Conservation (phyloP, 139 green algal species). For the Tetradesmus obliquus region DNA sequence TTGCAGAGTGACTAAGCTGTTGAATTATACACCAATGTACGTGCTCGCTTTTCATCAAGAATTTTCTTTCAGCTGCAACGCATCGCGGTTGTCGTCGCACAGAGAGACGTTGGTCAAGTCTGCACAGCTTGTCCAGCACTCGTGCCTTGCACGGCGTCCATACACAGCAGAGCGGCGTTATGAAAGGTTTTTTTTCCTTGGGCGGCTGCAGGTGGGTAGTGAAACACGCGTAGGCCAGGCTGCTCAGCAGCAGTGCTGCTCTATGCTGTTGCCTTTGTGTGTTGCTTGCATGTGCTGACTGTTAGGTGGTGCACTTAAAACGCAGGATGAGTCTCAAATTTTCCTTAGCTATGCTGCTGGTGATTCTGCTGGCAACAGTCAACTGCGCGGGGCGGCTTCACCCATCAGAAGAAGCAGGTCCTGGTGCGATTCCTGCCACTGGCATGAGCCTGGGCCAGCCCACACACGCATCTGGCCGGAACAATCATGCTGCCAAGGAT, state of each 20-base stretch:
- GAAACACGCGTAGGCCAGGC: neutral
- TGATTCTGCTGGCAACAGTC: neutral
- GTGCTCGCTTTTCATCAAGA: too few species aligned
- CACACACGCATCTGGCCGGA: too few species aligned
- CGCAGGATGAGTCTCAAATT: neutral
- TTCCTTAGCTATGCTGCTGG: neutral
- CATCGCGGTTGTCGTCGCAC: too few species aligned
- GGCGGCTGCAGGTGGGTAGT: neutral
- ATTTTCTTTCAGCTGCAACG: too few species aligned
- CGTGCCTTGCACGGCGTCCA: neutral
- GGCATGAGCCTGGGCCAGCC: neutral
- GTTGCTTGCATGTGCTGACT: neutral
- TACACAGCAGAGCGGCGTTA: neutral
- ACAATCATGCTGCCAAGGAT: neutral
- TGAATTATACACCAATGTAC: too few species aligned
- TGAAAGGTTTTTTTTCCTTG: too few species aligned
- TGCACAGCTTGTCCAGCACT: neutral
- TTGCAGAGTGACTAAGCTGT: too few species aligned
- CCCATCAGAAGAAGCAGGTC: neutral
- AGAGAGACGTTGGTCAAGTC: too few species aligned
- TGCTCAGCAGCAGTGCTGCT: neutral
- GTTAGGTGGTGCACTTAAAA: neutral
- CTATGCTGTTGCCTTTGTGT: neutral
- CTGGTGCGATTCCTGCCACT: neutral
- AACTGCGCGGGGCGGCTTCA: neutral